Evolutionary conservation across 2,329 filamentous ascomycete genomes (phyloP).

Genomic region (Trichoderma afroharzianum): DNA sequence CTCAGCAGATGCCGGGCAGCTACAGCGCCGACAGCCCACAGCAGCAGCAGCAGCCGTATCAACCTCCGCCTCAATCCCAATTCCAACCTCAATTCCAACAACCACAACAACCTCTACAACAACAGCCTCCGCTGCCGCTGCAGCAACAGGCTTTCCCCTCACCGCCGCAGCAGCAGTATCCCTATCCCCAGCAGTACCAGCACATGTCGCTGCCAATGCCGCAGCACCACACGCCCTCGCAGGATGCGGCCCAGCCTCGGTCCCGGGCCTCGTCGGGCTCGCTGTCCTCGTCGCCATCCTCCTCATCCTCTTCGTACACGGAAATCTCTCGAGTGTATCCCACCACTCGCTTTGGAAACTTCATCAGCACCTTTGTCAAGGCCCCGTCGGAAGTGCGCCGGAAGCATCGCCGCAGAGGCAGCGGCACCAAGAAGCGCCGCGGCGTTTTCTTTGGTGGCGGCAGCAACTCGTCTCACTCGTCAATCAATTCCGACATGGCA

Average conservation of each 20-base stretch:
- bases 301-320: conserved; percentile 57
- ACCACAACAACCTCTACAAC: background rate
- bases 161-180: conserved; percentile 21
- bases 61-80: conserved; percentile 18
- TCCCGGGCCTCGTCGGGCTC: conserved; percentile 34
- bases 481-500: conserved; percentile 64
- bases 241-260: conserved; percentile 15
- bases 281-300: conserved; percentile 43
- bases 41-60: conserved; percentile 10
- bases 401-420: conserved; percentile 37
- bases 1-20: conserved; percentile 14
- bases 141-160: conserved; percentile 21
- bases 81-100: conserved; percentile 4
- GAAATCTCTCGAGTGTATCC: conserved; percentile 61
- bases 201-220: conserved; percentile 6
- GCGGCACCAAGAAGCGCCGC: conserved; percentile 47
- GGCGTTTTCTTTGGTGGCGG: conserved; percentile 54
- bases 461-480: conserved; percentile 63
- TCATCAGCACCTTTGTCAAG: conserved; percentile 61
- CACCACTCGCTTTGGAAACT: conserved; percentile 47
- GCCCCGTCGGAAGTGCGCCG: conserved; percentile 54
- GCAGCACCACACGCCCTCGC: background rate
- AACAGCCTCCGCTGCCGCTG: background rate
- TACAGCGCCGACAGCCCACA: conserved; percentile 14
- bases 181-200: background rate